These are phyloP conservation scores for Penicillium coprophilum DNA, from an alignment of 495 filamentous ascomycete genomes.

Conservation along the genomic window DNA sequence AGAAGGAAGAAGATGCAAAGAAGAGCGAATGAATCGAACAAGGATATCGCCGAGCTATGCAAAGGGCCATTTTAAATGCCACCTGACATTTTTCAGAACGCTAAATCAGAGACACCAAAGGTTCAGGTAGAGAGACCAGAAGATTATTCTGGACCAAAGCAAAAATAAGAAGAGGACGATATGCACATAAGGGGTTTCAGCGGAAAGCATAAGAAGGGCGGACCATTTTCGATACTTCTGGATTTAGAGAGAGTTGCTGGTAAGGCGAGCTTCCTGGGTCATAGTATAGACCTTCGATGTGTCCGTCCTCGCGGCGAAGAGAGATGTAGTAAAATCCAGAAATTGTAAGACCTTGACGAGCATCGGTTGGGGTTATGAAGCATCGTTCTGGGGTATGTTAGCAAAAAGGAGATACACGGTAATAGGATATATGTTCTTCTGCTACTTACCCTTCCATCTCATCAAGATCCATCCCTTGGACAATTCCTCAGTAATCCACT, in stretches of 20 bases:
- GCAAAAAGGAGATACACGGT: not conserved
- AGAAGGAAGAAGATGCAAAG: not conserved
- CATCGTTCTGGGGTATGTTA: conserved; percentile 56
- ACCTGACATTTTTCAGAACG: conserved; percentile 15
- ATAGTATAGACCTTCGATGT: conserved; percentile 70
- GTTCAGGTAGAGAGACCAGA: not conserved
- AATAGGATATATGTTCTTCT: not conserved
- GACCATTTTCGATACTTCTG: conserved; percentile 45
- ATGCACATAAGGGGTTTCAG: conserved; percentile 17
- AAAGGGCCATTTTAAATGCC: conserved; percentile 15
- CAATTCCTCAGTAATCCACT: conserved; percentile 54
- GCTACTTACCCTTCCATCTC: conserved; percentile 68
- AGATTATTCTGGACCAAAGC: conserved; percentile 13
- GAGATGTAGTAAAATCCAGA: conserved; percentile 76
- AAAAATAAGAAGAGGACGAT: conserved; percentile 6
- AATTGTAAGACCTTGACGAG: conserved; percentile 64
- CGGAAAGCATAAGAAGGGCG: conserved; percentile 45
- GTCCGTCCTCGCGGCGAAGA: conserved; percentile 58
- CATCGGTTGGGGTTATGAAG: conserved; percentile 63
- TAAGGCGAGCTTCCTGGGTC: conserved; percentile 71
- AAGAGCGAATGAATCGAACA: conserved; percentile 1
- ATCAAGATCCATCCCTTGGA: conserved; percentile 67
- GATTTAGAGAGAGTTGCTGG: conserved; percentile 62
- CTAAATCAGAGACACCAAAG: conserved; percentile 1
- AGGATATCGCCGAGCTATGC: conserved; percentile 29